A percentile compares a stretch with the other conserved stretches of the same genome.
Evolutionary conservation across 108 stramenopile species (phyloP).

Genomic region (Skeletonema potamos): DNA sequence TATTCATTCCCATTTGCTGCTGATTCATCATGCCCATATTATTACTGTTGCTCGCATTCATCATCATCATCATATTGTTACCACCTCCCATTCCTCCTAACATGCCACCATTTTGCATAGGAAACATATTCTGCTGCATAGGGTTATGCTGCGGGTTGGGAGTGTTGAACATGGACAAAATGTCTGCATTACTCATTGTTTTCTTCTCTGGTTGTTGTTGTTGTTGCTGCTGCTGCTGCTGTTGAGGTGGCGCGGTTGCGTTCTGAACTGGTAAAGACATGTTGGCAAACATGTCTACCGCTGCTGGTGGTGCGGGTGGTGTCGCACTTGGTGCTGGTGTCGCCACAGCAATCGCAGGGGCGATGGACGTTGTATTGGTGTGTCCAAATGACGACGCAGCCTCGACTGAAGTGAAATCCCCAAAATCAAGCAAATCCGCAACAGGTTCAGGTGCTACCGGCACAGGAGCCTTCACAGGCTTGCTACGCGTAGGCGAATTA

Average conservation of each 20-base stretch:
- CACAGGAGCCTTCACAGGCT: conserved; percentile 24
- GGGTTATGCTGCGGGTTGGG: conserved; percentile 34
- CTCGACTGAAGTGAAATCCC: conserved; percentile 37
- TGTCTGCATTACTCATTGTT: conserved; percentile 59
- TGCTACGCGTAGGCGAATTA: conserved; percentile 21
- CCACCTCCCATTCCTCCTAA: conserved; percentile 12
- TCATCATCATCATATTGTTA: conserved; percentile 34
- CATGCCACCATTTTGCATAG: conserved; percentile 11
- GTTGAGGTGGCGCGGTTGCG: not conserved
- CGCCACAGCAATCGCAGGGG: conserved; percentile 15
- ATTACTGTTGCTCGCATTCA: conserved; percentile 27
- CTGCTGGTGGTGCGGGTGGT: conserved; percentile 8
- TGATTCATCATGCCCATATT: conserved; percentile 22
- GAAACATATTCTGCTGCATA: conserved; percentile 39
- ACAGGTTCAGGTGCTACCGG: conserved; percentile 40
- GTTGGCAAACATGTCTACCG: conserved; percentile 51
- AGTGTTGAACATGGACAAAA: conserved; percentile 67
- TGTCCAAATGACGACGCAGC: conserved; percentile 34
- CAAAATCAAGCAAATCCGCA: conserved; percentile 53
- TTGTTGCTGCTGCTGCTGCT: conserved; percentile 4
- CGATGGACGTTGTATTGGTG: conserved; percentile 15
- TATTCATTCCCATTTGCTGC: conserved; percentile 40
- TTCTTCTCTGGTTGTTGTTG: conserved; percentile 18
- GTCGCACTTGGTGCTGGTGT: conserved; percentile 1
- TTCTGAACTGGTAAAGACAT: conserved; percentile 32